These are phyloP conservation scores for Solanum sejunctum DNA, from an alignment of 257 asterid species.

Conservation along the genomic window DNA sequence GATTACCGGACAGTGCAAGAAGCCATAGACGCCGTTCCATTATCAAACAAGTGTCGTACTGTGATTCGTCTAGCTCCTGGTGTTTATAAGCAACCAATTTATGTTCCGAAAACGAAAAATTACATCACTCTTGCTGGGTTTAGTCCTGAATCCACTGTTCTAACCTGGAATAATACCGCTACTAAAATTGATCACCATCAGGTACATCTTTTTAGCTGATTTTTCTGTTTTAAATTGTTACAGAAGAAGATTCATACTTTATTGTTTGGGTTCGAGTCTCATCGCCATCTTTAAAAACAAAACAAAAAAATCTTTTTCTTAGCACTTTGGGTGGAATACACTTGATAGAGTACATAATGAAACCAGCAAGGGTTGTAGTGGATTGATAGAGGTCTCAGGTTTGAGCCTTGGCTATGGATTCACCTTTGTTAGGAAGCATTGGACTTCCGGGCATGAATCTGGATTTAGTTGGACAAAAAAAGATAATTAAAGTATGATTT, in stretches of 20 bases:
- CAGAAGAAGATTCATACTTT: not conserved
- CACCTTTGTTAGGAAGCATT: not conserved
- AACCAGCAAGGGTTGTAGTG: not conserved
- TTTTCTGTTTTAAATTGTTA: not conserved
- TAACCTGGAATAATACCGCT: constrained; percentile 86
- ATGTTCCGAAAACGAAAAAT: constrained; percentile 85
- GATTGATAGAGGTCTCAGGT: not conserved
- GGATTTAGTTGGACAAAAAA: not conserved
- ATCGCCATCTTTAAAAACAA: not conserved
- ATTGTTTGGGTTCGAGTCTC: not conserved
- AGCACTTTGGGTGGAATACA: not conserved
- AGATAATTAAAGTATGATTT: not conserved
- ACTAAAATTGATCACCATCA: constrained; percentile 75
- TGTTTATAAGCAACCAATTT: constrained; percentile 62
- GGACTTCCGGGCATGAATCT: not conserved
- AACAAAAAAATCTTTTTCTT: not conserved
- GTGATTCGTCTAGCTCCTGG: constrained; percentile 79
- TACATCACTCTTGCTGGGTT: constrained; percentile 69
- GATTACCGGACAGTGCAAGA: constrained; percentile 77
- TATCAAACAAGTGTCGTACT: constrained; percentile 57
- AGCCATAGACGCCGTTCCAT: constrained; percentile 83
- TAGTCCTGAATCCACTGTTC: constrained; percentile 64
- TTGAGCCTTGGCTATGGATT: not conserved
- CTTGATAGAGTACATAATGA: not conserved
- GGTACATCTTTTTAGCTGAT: constrained; percentile 9